A percentile compares a stretch with the other conserved stretches of the same genome.
Evolutionary conservation across 148 eudicot genomes (phyloP).

Genomic region (Persicaria tinctoria): DNA sequence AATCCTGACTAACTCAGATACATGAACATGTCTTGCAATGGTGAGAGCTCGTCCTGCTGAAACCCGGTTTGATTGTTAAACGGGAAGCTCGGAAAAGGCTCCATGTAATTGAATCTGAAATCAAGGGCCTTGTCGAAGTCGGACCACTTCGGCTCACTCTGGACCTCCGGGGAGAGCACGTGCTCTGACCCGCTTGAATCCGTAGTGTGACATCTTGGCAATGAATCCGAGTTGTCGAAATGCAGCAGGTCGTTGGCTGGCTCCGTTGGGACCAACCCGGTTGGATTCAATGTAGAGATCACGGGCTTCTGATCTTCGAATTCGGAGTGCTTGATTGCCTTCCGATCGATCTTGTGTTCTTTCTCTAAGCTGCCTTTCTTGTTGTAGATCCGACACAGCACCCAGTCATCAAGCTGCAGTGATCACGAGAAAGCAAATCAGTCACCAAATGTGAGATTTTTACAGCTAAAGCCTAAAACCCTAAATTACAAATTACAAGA

Average conservation of each 20-base stretch:
- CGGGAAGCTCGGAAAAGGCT: constrained; percentile 36
- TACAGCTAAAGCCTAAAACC: too few relatives aligned
- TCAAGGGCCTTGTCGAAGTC: constrained; percentile 20
- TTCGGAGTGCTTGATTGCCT: constrained; percentile 17
- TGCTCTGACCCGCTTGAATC: constrained; percentile 52
- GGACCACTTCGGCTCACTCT: constrained; percentile 49
- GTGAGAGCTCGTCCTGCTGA: constrained; percentile 27
- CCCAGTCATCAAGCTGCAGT: constrained; percentile 71
- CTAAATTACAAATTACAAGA: background rate
- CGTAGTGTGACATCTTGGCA: constrained; percentile 43
- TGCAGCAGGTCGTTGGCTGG: constrained; percentile 36
- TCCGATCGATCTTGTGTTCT: constrained; percentile 14
- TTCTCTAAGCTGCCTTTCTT: constrained; percentile 57
- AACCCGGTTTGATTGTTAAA: constrained; percentile 26
- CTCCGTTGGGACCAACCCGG: background rate
- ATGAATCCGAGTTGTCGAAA: constrained; percentile 51
- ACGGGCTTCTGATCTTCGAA: constrained; percentile 29
- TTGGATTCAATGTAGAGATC: constrained; percentile 10
- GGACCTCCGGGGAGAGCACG: constrained; percentile 53
- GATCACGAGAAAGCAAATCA: too few relatives aligned
- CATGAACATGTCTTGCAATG: constrained; percentile 43
- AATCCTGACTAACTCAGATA: background rate
- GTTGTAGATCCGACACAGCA: constrained; percentile 72
- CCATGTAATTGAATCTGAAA: constrained; percentile 40
- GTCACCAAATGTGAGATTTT: too few relatives aligned